Evolutionary conservation across 768 basidiomycete genomes (phyloP), one percentile per base, ranked within the genome.

Genomic region (Suillus alpinus): DNA sequence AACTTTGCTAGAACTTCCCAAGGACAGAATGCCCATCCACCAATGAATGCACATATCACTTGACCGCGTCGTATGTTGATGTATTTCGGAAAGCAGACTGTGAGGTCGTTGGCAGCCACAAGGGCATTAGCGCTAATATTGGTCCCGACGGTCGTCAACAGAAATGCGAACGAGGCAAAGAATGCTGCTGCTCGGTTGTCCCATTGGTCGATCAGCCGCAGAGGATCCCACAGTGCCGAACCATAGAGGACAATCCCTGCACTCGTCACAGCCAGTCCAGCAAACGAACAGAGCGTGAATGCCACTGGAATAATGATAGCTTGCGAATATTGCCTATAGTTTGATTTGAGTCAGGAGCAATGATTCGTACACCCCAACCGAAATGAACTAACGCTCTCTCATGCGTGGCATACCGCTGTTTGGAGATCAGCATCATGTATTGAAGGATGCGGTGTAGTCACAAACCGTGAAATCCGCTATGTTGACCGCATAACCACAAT

Each of bases 171-270:
- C 0, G 89, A 80, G 6, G 86, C 86, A 68, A 95, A 95, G 79
- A 95, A 95, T 7, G 88, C 86, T 0, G 89, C 91, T 0, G 91
- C 87, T 37, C 94, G 86, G 71, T 91, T 94, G 65, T 90, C 84
- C 92, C 92, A 95, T 37, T 78, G 79, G 70, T 90, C 84, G 66
- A 94, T 89, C 63, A 94, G 83, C 57, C 76, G 75, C 3, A 89
- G 79, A 0, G 92, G 92, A 67, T 94, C 88, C 93, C 93, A 89
- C 65, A 82, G 66, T 66, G 78, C 73, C 53, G 75, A 67, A 26
- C 86, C 89, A 70, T 92, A 92, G 20, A 92, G 78, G 2, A 78
- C 76, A 63, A 87, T 79, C 8, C 88, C 91, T 0, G 91, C 89
- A 10, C 85, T 86, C 1, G 94, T 92, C 20, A 92, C 89, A 6